phyloP scores from a whole-genome alignment of 768 basidiomycete genomes.

The Xanthoconium stramineum region DNA sequence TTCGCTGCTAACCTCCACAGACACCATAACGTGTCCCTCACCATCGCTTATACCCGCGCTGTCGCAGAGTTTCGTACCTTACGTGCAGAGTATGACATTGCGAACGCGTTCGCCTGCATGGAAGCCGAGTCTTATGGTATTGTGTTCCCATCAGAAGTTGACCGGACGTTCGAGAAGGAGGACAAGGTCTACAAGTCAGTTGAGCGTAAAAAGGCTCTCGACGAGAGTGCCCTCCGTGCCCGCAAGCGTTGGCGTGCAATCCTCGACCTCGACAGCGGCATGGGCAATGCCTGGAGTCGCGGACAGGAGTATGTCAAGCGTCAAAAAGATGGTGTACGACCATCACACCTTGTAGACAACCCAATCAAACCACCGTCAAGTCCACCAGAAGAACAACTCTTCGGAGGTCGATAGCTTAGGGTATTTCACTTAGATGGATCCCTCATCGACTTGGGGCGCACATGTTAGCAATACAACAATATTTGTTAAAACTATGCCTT shows the following conservation, averaged over 20 bases:
- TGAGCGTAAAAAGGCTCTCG: conserved; percentile 52
- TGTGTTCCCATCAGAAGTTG: conserved; percentile 59
- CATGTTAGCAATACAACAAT: conserved; percentile 17
- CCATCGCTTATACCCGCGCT: conserved; percentile 76
- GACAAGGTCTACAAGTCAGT: conserved; percentile 58
- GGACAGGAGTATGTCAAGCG: conserved; percentile 69
- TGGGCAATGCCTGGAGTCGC: conserved; percentile 58
- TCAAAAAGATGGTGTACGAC: conserved; percentile 68
- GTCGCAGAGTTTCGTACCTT: conserved; percentile 86
- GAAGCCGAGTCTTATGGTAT: conserved; percentile 81
- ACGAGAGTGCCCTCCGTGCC: conserved; percentile 58
- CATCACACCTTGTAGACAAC: conserved; percentile 59
- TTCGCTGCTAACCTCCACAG: conserved; percentile 79
- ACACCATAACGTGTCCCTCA: conserved; percentile 59
- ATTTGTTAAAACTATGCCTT: conserved; percentile 35
- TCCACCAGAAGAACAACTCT: conserved; percentile 22
- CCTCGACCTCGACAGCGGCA: conserved; percentile 40
- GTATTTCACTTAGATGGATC: neutral
- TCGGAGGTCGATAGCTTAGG: conserved; percentile 16
- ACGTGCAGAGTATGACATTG: conserved; percentile 78
- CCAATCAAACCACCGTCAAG: conserved; percentile 18
- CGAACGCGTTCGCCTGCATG: conserved; percentile 68
- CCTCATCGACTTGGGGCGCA: neutral
- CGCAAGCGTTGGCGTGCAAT: conserved; percentile 78
- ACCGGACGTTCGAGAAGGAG: conserved; percentile 59